Evolutionary conservation across 2,329 filamentous ascomycete species (phyloP), one percentile per base, ranked within the genome.

Genomic region (Ceratocystis alfenasii): DNA sequence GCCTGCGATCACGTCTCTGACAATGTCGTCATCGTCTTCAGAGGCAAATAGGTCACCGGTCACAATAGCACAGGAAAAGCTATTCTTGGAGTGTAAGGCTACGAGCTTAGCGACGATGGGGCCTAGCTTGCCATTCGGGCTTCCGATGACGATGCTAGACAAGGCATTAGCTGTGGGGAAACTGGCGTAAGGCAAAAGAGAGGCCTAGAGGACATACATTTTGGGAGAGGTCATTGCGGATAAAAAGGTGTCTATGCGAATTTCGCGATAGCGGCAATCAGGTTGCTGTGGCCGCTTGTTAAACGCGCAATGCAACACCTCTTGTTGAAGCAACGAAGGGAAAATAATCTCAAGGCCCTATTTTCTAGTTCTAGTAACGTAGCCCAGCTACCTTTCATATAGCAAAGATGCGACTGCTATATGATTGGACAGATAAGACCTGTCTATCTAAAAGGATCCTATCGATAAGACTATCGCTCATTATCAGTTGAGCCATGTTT

Each of bases 21-120:
- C 59, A 15, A 83, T 79, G 48, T 85, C 79, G 50, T 85, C 79
- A 64, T 88, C 81, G 59, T 85, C 80, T 0, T 79, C 76, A 55
- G 81, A 76, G 20, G 81, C 78, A 72, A 97, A 97, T 5, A 97
- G 80, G 72, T 96, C 88, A 65, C 94, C 94, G 8, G 85, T 84
- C 41, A 96, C 78, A 65, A 99, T 85, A 17, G 89, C 91, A 71
- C 96, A 88, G 15, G 89, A 81, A 74, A 99, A 97, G 72, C 81
- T 82, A 73, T 96, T 94, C 76, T 96, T 97, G 45, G 85, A 78
- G 71, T 97, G 92, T 1, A 97, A 79, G 8, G 84, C 83, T 7
- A 86, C 80, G 22, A 97, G 78, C 76, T 96, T 99, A 68, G 83
- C 80, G 74, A 99, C 90, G 8, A 88, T 86, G 12, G 86, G 75